phyloP scores from a whole-genome alignment of 2,329 filamentous ascomycete species.

The Sarocladiaceae sp. region DNA sequence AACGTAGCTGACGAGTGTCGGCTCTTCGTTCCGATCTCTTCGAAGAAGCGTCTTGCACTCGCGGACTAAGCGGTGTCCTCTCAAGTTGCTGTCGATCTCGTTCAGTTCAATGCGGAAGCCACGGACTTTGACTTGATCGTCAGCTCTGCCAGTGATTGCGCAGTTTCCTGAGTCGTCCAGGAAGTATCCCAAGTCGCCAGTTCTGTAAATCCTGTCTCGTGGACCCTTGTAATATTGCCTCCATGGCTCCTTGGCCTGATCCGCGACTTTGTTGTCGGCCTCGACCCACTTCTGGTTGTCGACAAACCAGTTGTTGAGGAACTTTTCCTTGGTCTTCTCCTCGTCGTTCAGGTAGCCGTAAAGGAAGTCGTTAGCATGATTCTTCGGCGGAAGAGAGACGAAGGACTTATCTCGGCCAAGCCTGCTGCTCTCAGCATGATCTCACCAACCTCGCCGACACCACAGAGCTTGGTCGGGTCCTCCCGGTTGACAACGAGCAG shows the following conservation, averaged over 20 bases:
- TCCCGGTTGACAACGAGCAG: slow-evolving; percentile 74
- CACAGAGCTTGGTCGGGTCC: slow-evolving; percentile 61
- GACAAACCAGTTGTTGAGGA: slow-evolving; percentile 81
- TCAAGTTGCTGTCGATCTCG: slow-evolving; percentile 84
- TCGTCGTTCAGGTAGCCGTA: slow-evolving; percentile 58
- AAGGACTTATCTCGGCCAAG: slow-evolving; percentile 53
- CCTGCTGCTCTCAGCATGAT: slow-evolving; percentile 78
- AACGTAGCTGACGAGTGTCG: slow-evolving; percentile 80
- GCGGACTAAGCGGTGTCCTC: slow-evolving; percentile 65
- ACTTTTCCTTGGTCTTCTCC: slow-evolving; percentile 64
- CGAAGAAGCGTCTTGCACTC: slow-evolving; percentile 80
- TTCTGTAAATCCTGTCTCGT: slow-evolving; percentile 79
- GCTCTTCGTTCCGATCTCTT: slow-evolving; percentile 47
- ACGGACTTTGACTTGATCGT: slow-evolving; percentile 91
- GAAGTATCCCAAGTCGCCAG: slow-evolving; percentile 78
- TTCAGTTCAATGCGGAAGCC: slow-evolving; percentile 93
- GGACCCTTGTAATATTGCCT: slow-evolving; percentile 71
- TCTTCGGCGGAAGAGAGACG: not conserved
- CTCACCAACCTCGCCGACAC: slow-evolving; percentile 76
- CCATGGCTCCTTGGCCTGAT: slow-evolving; percentile 62
- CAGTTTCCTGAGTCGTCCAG: slow-evolving; percentile 51
- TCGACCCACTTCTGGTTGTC: slow-evolving; percentile 64
- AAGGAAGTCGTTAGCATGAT: not conserved
- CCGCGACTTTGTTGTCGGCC: slow-evolving; percentile 44
- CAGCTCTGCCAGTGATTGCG: slow-evolving; percentile 75